Base-by-base conservation (phyloP, 768 basidiomycete genomes). In the Rhizopogon vulgaris region DNA sequence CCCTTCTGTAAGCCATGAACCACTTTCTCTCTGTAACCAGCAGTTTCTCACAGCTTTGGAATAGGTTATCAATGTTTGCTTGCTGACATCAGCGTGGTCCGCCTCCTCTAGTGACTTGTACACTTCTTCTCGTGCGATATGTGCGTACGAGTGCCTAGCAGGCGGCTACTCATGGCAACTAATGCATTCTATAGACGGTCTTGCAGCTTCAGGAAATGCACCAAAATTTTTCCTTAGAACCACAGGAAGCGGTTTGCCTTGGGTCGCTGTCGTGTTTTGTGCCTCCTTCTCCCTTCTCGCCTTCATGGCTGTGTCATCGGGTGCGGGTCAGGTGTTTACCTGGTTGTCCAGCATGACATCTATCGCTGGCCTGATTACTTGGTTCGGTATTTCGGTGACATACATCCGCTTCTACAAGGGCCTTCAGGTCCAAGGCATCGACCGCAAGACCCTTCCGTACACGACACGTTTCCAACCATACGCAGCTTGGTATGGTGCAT, bases 31-130 rank as follows among this genome's bases (percentile, higher is more conserved):
- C 47, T 14, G 14, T 6, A 10, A 18, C 3, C 4, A 22, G 4
- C 36, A 22, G 17, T 34, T 22, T 2, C 27, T 52, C 15, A 50
- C 58, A 12, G 45, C 41, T 25, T 17, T 2, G 28, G 18, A 7
- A 11, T 41, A 87, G 84, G 72, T 90, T 37, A 90, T 91, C 64
- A 92, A 90, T 61, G 88, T 86, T 3, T 83, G 80, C 64, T 75
- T 95, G 12, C 70, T 98, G 56, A 90, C 87, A 37, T 90, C 92
- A 3, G 93, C 94, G 6, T 94, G 90, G 86, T 95, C 93, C 24
- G 93, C 94, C 32, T 91, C 89, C 4, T 85, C 85, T 22, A 88
- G 86, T 65, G 92, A 95, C 64, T 66, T 96, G 41, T 95, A 92
- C 71, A 94, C 91, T 3, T 85, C 86, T 41, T 93, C 92, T 15